Evolutionary conservation across 2,329 filamentous ascomycete genomes (phyloP).

Genomic region (Pyrenophora graminea): DNA sequence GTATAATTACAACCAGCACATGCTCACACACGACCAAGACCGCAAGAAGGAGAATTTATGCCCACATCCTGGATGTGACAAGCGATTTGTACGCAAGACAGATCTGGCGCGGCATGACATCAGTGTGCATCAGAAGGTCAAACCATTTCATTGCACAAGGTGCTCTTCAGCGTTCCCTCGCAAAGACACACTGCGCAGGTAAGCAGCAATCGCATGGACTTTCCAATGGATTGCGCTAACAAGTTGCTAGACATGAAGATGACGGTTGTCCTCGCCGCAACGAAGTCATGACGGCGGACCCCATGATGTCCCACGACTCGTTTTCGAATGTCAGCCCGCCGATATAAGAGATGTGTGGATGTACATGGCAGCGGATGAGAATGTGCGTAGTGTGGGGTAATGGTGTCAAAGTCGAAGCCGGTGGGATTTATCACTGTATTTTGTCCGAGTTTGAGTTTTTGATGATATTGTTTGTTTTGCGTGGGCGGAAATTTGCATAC

Average conservation of each 20-base stretch:
- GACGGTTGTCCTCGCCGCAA: constrained; percentile 71
- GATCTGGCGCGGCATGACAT: constrained; percentile 67
- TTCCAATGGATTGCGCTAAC: constrained; percentile 21
- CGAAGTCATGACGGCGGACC: constrained; percentile 6
- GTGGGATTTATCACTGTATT: background rate
- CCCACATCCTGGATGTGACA: constrained; percentile 65
- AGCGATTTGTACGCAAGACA: constrained; percentile 80
- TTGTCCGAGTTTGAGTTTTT: constrained; percentile 1
- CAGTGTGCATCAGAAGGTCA: constrained; percentile 73
- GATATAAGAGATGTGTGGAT: no score
- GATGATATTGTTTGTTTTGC: constrained; percentile 6
- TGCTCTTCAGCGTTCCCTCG: constrained; percentile 75
- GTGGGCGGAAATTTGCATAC: constrained; percentile 21
- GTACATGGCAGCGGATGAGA: no score
- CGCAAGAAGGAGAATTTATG: constrained; percentile 74
- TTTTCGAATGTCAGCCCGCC: no score
- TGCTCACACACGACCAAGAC: constrained; percentile 79
- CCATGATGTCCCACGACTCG: constrained; percentile 2
- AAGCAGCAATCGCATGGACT: constrained; percentile 32
- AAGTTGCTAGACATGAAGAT: constrained; percentile 68
- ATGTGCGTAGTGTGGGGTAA: no score
- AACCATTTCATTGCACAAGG: constrained; percentile 70
- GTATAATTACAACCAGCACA: constrained; percentile 86
- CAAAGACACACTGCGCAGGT: constrained; percentile 83
- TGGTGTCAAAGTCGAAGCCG: no score